phyloP scores from a whole-genome alignment of 179 eudicot genomes.

The Beta macrorhiza region DNA sequence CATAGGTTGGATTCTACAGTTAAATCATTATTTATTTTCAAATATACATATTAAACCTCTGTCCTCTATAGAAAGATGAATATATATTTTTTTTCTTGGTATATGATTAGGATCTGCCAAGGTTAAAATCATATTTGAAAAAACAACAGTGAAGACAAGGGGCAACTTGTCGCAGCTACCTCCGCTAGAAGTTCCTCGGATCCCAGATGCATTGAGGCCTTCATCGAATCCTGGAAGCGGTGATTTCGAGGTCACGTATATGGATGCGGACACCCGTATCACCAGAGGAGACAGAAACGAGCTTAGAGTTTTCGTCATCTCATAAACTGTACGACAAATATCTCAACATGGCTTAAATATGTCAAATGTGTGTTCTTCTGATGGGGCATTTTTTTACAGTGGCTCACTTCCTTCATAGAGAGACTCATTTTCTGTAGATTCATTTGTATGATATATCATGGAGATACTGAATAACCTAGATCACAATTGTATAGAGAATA shows the following conservation, averaged over 20 bases:
- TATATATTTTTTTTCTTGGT: neutral
- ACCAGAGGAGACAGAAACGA: conserved; percentile 90
- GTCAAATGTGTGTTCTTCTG: neutral
- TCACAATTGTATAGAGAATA: conserved; percentile 16
- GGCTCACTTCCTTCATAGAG: neutral
- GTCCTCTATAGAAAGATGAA: neutral
- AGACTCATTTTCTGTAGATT: conserved; percentile 6
- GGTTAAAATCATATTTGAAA: conserved; percentile 65
- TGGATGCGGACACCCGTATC: conserved; percentile 72
- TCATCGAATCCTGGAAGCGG: conserved; percentile 75
- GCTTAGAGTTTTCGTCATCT: conserved; percentile 83
- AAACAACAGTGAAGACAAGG: conserved; percentile 75
- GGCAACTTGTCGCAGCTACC: conserved; percentile 88
- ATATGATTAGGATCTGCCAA: conserved; percentile 44
- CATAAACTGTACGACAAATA: conserved; percentile 33
- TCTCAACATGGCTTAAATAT: neutral
- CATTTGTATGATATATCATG: neutral
- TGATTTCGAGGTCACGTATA: conserved; percentile 82
- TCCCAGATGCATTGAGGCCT: conserved; percentile 72
- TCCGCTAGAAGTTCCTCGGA: conserved; percentile 67
- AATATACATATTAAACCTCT: neutral
- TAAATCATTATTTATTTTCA: neutral
- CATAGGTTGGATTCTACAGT: conserved; percentile 46
- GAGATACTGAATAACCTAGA: neutral
- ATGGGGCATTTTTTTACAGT: neutral